These are phyloP conservation scores for Fraxinus excelsior DNA, from an alignment of 257 asterid genomes.

Conservation along the genomic window DNA sequence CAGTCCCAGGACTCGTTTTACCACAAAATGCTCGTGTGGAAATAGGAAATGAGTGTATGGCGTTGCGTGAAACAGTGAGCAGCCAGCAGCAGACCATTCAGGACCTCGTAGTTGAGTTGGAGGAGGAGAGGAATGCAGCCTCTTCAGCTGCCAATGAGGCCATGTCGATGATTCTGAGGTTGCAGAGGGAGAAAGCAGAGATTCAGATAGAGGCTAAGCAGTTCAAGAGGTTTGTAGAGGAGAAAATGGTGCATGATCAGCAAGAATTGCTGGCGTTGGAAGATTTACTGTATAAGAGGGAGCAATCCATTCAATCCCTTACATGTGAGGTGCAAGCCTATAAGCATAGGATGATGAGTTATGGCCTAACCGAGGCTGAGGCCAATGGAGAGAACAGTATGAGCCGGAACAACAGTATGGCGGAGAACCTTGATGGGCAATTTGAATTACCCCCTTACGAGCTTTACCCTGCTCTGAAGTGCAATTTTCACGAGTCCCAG, in stretches of 20 bases:
- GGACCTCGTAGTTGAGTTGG: slow-evolving; percentile 74
- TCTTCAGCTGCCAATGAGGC: slow-evolving; percentile 96
- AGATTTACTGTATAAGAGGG: slow-evolving; percentile 90
- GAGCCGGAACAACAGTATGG: slow-evolving; percentile 46
- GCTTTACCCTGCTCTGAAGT: slow-evolving; percentile 76
- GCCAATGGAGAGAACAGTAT: slow-evolving; percentile 50
- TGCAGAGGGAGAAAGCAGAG: slow-evolving; percentile 95
- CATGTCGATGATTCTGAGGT: slow-evolving; percentile 91
- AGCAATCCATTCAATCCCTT: slow-evolving; percentile 74
- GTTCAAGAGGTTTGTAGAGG: slow-evolving; percentile 85
- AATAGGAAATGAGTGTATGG: slow-evolving; percentile 72
- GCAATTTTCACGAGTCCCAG: slow-evolving; percentile 55
- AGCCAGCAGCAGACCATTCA: slow-evolving; percentile 75
- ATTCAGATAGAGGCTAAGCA: slow-evolving; percentile 89
- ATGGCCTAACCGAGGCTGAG: slow-evolving; percentile 73
- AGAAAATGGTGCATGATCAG: slow-evolving; percentile 91
- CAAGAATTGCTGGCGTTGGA: slow-evolving; percentile 69
- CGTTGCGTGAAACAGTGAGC: slow-evolving; percentile 79
- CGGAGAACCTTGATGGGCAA: slow-evolving; percentile 47
- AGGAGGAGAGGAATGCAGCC: slow-evolving; percentile 94
- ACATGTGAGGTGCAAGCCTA: slow-evolving; percentile 73
- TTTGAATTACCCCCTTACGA: slow-evolving; percentile 48
- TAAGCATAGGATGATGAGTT: slow-evolving; percentile 86
- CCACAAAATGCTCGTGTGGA: slow-evolving; percentile 79
- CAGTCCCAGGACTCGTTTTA: slow-evolving; percentile 44